A percentile compares a stretch with the other conserved stretches of the same genome.
phyloP scores from a whole-genome alignment of 768 basidiomycete genomes.

The Amanita molliuscula region DNA sequence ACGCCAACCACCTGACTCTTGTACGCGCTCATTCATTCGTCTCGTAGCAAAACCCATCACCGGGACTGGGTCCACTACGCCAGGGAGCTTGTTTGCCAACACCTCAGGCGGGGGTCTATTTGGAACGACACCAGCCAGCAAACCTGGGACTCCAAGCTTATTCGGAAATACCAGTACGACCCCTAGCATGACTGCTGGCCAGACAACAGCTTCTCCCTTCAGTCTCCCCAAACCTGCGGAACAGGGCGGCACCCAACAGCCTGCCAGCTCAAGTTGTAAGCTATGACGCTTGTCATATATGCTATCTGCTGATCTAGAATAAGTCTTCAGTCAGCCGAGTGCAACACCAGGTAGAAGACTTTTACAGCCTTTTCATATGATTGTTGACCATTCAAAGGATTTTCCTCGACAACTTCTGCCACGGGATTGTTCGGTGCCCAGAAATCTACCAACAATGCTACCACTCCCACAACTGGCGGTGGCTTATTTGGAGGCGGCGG shows the following conservation, averaged over 20 bases:
- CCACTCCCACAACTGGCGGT: conserved; percentile 6
- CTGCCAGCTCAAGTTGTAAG: conserved; percentile 7
- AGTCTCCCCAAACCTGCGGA: conserved; percentile 11
- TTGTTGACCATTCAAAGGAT: conserved; percentile 2
- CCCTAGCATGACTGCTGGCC: neutral
- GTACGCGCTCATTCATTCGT: neutral
- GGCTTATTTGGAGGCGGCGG: conserved; percentile 10
- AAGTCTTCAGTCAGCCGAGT: conserved; percentile 9
- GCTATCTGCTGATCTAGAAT: neutral
- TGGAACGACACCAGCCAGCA: neutral
- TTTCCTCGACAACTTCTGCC: conserved; percentile 7
- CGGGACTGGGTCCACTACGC: neutral
- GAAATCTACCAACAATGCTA: neutral
- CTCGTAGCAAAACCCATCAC: neutral
- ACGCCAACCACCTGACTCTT: neutral
- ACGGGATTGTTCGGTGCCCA: conserved; percentile 11
- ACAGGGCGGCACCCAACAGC: conserved; percentile 9
- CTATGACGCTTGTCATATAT: neutral
- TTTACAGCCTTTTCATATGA: conserved; percentile 6
- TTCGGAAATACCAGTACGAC: conserved; percentile 14
- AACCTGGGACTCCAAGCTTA: neutral
- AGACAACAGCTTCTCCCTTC: conserved; percentile 3
- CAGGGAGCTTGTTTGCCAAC: neutral
- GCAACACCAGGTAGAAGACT: conserved; percentile 10
- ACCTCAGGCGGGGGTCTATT: conserved; percentile 9